These are phyloP conservation scores for Populus davidiana DNA, from an alignment of 345 rosid species.

Conservation along the genomic window DNA sequence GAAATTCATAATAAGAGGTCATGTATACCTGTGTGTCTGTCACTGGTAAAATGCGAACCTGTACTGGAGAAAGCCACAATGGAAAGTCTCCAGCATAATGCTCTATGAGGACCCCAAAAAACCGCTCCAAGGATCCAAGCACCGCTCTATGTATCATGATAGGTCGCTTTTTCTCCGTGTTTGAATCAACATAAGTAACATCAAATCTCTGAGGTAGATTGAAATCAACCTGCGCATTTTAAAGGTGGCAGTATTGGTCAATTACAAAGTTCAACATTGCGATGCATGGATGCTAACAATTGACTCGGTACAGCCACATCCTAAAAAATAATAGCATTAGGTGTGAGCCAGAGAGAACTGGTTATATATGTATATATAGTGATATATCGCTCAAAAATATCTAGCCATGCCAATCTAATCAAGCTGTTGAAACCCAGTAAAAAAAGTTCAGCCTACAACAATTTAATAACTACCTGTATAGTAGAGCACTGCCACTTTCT, in stretches of 20 bases:
- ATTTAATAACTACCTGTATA: slow-evolving; percentile 53
- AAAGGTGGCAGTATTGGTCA: background rate
- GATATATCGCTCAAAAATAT: background rate
- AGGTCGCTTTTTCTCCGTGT: slow-evolving; percentile 74
- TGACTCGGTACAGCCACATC: background rate
- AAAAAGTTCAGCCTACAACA: background rate
- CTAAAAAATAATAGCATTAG: background rate
- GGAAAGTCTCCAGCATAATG: slow-evolving; percentile 98
- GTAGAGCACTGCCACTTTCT: slow-evolving; percentile 99
- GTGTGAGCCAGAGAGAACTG: background rate
- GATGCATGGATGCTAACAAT: background rate
- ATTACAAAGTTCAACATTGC: no score
- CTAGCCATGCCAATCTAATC: background rate
- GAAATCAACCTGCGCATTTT: slow-evolving; percentile 70
- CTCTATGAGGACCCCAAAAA: slow-evolving; percentile 92
- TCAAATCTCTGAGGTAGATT: slow-evolving; percentile 88
- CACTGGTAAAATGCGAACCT: slow-evolving; percentile 86
- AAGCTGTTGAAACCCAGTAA: background rate
- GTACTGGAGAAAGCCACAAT: slow-evolving; percentile 86
- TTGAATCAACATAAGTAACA: slow-evolving; percentile 76
- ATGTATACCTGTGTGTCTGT: slow-evolving; percentile 74
- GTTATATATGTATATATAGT: background rate
- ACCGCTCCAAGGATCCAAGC: slow-evolving; percentile 84
- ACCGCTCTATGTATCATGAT: slow-evolving; percentile 98
- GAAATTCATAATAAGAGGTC: background rate